Base-by-base conservation (phyloP, 2,329 filamentous ascomycete species). In the Domatiomyces globalis region DNA sequence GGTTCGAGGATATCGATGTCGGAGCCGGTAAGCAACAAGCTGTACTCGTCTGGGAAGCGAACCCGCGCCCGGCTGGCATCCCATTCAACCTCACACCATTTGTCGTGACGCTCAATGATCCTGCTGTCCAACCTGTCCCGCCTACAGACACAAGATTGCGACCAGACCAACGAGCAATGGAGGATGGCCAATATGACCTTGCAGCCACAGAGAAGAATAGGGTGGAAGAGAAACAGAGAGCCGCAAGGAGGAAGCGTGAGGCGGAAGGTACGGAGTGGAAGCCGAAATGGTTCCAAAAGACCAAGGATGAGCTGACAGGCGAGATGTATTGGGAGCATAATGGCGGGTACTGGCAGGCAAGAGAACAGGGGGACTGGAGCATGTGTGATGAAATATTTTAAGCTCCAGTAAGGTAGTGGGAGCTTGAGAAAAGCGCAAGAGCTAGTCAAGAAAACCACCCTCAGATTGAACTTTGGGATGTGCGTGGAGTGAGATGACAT, bases 31-130 rank as follows among this genome's bases (percentile, higher is more conserved):
- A 64, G 66, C 86, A 79, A 63, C 80, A 87, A 63, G 89, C 87
- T 0, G 89, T 94, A 71, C 72, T 95, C 25, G 84, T 98, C 51
- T 98, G 92, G 92, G 82, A 96, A 72, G 85, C 85, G 22, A 83
- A 95, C 66, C 69, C 77, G 36, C 80, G 90, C 6, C 88, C 92
- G 0, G 72, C 78, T 10, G 86, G 85, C 29, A 90, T 95, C 51
- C 92, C 92, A 0, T 98, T 98, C 76, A 98, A 96, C 68, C 76
- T 98, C 53, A 98, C 92, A 0, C 90, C 92, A 0, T 96, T 98
- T 64, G 92, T 89, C 12, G 77, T 98, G 53, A 94, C 89, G 0
- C 83, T 98, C 58, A 98, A 98, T 69, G 33, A 39, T 39, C 33
- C 33, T 15, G 87, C 89, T 58, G 76, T 95, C 48, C 79, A 83